Percentiles rank a stretch among this genome's conserved stretches.
These are phyloP conservation scores for Xylaria sp. DNA, from an alignment of 2,329 filamentous ascomycete species.

Conservation along the genomic window DNA sequence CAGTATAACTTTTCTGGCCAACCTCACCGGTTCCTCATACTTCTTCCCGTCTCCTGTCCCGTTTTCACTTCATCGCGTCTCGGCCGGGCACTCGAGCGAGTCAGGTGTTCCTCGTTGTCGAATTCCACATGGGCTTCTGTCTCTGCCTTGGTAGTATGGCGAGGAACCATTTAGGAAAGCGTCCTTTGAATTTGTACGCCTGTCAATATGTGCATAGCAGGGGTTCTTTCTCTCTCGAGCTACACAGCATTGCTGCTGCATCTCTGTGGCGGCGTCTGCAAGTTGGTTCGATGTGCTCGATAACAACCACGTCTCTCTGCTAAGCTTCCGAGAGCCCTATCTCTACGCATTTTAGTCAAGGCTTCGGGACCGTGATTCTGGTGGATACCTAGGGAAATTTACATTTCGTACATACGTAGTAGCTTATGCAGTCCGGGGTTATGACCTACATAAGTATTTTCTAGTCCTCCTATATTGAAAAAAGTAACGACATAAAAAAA, in stretches of 20 bases:
- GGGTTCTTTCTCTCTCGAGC: constrained; percentile 12
- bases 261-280: constrained; percentile 27
- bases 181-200: constrained; percentile 15
- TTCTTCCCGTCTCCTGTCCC: constrained; percentile 26
- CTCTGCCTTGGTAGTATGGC: background rate
- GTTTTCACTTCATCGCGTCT: constrained; percentile 12
- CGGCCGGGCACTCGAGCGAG: constrained; percentile 15
- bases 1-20: constrained; percentile 20
- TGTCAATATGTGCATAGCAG: constrained; percentile 25
- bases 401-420: background rate
- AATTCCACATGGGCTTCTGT: constrained; percentile 7
- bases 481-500: background rate
- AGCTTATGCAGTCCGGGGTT: constrained; percentile 1
- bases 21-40: constrained; percentile 5
- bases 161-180: constrained; percentile 22
- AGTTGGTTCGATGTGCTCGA: constrained; percentile 24
- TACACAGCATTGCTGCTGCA: constrained; percentile 19
- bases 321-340: constrained; percentile 13
- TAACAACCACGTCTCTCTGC: constrained; percentile 18
- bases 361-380: constrained; percentile 2
- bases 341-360: constrained; percentile 8
- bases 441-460: too few species aligned
- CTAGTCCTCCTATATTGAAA: background rate
- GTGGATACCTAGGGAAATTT: constrained; percentile 3
- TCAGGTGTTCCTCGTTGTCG: constrained; percentile 3